phyloP scores from a whole-genome alignment of 192 early-diverging fungal species.

The Rhizoclosmatium sp. region DNA sequence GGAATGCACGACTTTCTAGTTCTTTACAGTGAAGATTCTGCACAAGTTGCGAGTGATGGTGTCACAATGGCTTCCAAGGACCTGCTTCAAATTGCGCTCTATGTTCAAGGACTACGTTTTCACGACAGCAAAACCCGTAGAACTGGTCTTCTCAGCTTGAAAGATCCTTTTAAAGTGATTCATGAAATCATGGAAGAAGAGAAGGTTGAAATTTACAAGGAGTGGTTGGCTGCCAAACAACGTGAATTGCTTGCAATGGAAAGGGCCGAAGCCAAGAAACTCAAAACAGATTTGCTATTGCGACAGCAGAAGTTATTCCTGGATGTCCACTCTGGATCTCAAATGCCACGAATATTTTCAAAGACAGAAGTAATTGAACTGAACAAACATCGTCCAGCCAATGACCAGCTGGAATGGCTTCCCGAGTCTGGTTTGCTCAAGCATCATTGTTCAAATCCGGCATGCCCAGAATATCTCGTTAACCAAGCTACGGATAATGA shows the following conservation, averaged over 20 bases:
- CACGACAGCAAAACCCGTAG: neutral
- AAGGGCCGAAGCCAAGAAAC: neutral
- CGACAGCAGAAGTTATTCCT: neutral
- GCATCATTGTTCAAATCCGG: neutral
- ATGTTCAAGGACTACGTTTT: constrained; percentile 19
- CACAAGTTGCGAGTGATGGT: neutral
- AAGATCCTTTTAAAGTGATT: constrained; percentile 3
- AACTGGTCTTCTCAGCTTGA: neutral
- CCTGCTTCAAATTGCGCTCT: constrained; percentile 12
- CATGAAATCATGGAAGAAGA: neutral
- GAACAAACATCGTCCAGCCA: neutral
- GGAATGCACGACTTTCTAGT: constrained; percentile 19
- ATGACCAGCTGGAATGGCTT: constrained; percentile 8
- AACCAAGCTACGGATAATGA: constrained; percentile 16
- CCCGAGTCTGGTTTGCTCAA: neutral
- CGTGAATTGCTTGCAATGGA: neutral
- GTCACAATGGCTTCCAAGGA: constrained; percentile 8
- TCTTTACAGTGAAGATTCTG: neutral
- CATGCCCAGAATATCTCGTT: constrained; percentile 11
- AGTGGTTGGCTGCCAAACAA: neutral
- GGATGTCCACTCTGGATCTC: neutral
- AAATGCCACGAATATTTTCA: constrained; percentile 3
- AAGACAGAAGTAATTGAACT: neutral
- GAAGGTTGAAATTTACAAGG: neutral
- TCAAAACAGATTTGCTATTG: neutral